Conservation (phyloP, 805 yeast genomes). For the Candida maesae region DNA sequence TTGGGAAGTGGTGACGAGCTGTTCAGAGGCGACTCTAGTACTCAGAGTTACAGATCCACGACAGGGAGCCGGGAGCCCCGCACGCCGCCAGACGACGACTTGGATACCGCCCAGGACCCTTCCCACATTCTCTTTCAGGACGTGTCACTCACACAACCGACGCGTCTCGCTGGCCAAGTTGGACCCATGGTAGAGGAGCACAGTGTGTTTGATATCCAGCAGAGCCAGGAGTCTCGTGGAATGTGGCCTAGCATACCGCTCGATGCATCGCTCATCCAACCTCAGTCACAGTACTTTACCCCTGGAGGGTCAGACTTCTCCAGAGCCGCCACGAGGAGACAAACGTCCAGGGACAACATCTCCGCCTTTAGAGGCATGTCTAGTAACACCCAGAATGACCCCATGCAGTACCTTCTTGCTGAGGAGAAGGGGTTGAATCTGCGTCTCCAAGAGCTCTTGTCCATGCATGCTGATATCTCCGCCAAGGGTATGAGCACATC, state of each 20-base stretch:
- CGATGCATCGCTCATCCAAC: neutral
- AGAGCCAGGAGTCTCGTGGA: neutral
- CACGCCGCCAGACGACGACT: conserved; percentile 2
- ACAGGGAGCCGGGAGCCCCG: conserved; percentile 5
- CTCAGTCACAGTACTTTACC: conserved; percentile 5
- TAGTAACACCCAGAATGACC: conserved; percentile 4
- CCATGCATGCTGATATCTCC: conserved; percentile 27
- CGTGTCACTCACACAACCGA: conserved; percentile 1
- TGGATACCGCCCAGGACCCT: neutral
- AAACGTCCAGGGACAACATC: neutral
- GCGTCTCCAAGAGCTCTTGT: conserved; percentile 17
- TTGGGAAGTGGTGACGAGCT: neutral
- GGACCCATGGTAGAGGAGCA: neutral
- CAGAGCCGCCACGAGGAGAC: neutral
- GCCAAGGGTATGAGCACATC: conserved; percentile 31
- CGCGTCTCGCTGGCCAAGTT: too few relatives aligned
- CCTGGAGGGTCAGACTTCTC: neutral
- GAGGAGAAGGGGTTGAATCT: conserved; percentile 20
- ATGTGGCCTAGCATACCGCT: conserved; percentile 6
- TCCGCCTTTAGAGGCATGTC: neutral
- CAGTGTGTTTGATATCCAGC: neutral
- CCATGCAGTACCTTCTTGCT: conserved; percentile 16
- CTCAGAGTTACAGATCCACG: conserved; percentile 5
- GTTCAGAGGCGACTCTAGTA: conserved; percentile 1
- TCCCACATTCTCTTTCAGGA: conserved; percentile 7